phyloP scores from a whole-genome alignment of 1,284 basidiomycete species.

The Tetrapyrgos nigripes region DNA sequence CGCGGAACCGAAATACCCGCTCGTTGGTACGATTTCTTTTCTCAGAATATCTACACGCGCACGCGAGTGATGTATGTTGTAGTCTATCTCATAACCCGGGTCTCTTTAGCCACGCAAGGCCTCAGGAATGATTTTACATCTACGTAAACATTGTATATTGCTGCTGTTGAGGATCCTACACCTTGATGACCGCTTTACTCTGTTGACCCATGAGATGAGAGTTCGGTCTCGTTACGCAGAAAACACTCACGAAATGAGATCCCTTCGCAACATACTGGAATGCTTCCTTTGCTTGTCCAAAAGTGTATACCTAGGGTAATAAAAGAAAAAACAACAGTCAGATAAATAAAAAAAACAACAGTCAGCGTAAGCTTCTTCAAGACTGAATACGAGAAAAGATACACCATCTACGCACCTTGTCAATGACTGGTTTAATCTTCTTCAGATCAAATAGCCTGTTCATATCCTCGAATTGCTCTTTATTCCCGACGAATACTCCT shows the following conservation, averaged over 20 bases:
- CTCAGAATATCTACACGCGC: not conserved
- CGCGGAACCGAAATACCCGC: not conserved
- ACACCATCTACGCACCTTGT: conserved; percentile 48
- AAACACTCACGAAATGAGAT: conserved; percentile 47
- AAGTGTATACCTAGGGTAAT: conserved; percentile 48
- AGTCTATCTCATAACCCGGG: too few species aligned
- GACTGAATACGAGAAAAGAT: not conserved
- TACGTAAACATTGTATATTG: too few species aligned
- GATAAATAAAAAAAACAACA: too few species aligned
- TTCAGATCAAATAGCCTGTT: conserved; percentile 49
- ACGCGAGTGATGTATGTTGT: not conserved
- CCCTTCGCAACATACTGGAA: conserved; percentile 50
- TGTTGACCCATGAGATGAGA: too few species aligned
- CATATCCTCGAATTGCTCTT: conserved; percentile 39
- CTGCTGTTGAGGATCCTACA: too few species aligned
- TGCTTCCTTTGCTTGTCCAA: conserved; percentile 51
- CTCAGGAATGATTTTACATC: too few species aligned
- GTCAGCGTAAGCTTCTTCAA: too few species aligned
- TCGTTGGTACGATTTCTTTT: not conserved
- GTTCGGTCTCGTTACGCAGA: too few species aligned
- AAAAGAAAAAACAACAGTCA: too few species aligned
- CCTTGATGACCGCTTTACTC: too few species aligned
- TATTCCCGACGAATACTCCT: conserved; percentile 37
- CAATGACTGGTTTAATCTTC: conserved; percentile 50
- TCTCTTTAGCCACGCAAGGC: too few species aligned